These are phyloP conservation scores for Salix caprea DNA, from an alignment of 345 rosid species.

Conservation along the genomic window DNA sequence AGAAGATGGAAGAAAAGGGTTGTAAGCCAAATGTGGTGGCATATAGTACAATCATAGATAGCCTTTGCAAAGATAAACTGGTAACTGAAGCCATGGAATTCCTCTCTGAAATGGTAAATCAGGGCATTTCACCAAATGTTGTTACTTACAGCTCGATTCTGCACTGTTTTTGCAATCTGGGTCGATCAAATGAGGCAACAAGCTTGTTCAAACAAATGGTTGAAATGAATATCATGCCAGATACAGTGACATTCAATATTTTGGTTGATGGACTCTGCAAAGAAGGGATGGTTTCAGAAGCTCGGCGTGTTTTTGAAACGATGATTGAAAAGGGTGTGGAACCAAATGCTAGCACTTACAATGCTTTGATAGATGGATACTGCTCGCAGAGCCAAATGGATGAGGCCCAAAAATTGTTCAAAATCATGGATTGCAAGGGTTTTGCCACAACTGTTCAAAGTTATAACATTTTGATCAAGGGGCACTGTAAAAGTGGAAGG, in stretches of 20 bases:
- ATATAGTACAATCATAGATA: not conserved
- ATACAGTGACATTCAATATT: not conserved
- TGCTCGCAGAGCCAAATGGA: not conserved
- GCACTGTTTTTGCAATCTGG: not conserved
- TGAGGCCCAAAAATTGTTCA: not conserved
- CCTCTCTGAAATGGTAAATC: not conserved
- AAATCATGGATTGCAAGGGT: not conserved
- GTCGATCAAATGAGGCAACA: not conserved
- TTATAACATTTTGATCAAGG: not conserved
- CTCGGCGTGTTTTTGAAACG: not conserved
- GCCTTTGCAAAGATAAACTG: not conserved
- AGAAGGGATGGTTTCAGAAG: not conserved
- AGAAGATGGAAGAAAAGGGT: not conserved
- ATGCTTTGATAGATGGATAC: not conserved
- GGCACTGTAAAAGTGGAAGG: not conserved
- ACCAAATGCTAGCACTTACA: not conserved
- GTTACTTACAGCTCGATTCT: not conserved
- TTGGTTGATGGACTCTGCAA: not conserved
- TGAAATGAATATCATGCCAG: not conserved
- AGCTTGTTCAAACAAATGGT: not conserved
- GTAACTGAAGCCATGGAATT: not conserved
- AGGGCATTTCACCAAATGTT: not conserved
- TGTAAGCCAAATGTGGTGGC: not conserved
- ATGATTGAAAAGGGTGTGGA: not conserved
- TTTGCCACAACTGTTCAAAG: not conserved